Base-by-base conservation (phyloP, 805 yeast genomes). In the Cyberlindnera saturnus region DNA sequence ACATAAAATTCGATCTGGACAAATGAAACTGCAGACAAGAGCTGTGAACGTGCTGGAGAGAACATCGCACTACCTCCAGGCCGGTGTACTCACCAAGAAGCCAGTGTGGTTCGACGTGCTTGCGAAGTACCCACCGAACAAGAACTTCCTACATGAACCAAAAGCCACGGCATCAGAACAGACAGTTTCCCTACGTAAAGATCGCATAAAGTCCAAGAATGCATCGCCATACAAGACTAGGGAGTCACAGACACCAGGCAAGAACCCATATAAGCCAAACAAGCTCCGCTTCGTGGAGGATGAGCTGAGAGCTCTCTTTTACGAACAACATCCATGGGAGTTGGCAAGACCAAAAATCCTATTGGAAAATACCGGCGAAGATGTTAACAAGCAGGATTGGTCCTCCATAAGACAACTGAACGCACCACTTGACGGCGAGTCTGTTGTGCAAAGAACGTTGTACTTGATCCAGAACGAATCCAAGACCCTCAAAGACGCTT, bases 261-360 rank as follows among this genome's bases (percentile, higher is more conserved):
- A 42, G 40, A 44, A 49, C 44, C 37, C 45, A 16, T 52, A 41
- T 33, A 49, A 51, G 10, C 41, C 50, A 19, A 39, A 46, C n/a
- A 50, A 51, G 35, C 51, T 68, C 32, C 50, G 49, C 19, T 68
- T 56, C 44, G 58, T 67, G 5, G 74, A 91, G 63, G 99, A 93
- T 64, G 79, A 82, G 54, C 65, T 93, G 53, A 79, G 99, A 67
- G 72, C 76, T 38, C 70, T 85, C 19, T 93, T 93, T 59, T 91
- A 82, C 64, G 79, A 80, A 46, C 96, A 90, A 61, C 99, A 93
- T 65, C 99, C 99, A 6, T 93, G 99, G 99, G 99, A 93, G 65
- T 70, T 90, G 42, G 87, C 98, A 2, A 77, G 95, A 53, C 96
- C 98, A 13, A 86, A 86, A 60, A 73, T 79, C 26, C 66, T 93